Conservation (phyloP, 2,329 filamentous ascomycete species). For the Thelonectria rubi region DNA sequence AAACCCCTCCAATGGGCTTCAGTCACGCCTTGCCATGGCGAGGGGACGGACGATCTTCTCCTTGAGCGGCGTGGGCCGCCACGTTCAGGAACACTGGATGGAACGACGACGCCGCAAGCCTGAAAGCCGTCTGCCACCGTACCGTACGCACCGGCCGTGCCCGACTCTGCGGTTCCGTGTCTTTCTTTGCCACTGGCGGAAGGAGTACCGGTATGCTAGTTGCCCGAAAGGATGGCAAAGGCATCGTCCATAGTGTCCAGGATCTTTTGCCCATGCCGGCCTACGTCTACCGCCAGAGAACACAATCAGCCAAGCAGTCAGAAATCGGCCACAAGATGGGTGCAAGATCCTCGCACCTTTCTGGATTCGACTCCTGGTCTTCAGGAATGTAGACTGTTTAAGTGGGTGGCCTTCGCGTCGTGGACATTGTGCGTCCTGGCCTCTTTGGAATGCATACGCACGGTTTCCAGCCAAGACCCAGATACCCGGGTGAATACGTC, state of each 20-base stretch:
- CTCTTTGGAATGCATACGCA: background rate
- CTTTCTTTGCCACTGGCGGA: background rate
- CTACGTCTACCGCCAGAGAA: background rate
- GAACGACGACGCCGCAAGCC: background rate
- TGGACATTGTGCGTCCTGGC: background rate
- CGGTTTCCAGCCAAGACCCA: background rate
- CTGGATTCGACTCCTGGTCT: background rate
- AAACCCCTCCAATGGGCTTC: background rate
- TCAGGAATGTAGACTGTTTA: background rate
- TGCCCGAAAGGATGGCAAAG: background rate
- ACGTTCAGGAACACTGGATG: background rate
- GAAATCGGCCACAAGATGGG: background rate
- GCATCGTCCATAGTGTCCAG: background rate
- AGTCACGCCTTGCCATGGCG: background rate
- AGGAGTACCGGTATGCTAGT: background rate
- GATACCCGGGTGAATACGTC: background rate
- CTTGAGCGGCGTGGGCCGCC: background rate
- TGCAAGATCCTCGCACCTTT: background rate
- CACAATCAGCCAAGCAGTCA: background rate
- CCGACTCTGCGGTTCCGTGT: background rate
- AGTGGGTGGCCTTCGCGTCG: background rate
- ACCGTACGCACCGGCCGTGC: background rate
- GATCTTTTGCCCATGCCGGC: background rate
- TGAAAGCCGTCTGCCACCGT: constrained; percentile 2
- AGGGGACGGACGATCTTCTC: background rate